Evolutionary conservation across 306 rosid species (phyloP).

Genomic region (Parietaria judaica): DNA sequence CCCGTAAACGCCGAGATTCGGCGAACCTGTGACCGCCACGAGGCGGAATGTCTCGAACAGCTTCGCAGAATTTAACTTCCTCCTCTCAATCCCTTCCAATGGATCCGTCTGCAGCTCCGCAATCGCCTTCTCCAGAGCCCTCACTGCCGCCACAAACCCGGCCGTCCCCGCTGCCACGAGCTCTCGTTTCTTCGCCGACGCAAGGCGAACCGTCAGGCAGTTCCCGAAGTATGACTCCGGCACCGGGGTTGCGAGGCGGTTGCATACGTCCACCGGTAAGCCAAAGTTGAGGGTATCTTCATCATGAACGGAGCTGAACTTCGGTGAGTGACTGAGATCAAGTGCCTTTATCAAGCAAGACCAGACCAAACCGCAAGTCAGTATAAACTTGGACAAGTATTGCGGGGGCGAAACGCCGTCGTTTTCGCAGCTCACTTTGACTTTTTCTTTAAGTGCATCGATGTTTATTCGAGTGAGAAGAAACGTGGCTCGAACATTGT

Average conservation of each 20-base stretch:
- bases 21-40: background rate
- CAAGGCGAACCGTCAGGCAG: background rate
- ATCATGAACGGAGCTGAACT: background rate
- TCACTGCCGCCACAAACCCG: slow-evolving; percentile 6
- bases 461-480: too few species aligned
- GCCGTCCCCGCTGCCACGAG: background rate
- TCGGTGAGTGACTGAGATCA: background rate
- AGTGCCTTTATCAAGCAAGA: slow-evolving; percentile 13
- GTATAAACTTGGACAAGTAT: slow-evolving; percentile 28
- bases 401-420: background rate
- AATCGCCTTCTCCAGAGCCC: slow-evolving; percentile 3
- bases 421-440: background rate
- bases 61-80: background rate
- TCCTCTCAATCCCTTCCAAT: background rate
- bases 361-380: slow-evolving; percentile 28
- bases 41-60: background rate
- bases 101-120: background rate
- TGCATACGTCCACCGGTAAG: background rate
- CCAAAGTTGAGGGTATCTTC: background rate
- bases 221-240: slow-evolving; percentile 16
- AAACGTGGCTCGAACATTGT: too few species aligned
- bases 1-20: slow-evolving; percentile 9
- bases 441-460: background rate
- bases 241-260: background rate
- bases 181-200: background rate